phyloP scores from a whole-genome alignment of 345 rosid genomes.

The Heritiera fomes region DNA sequence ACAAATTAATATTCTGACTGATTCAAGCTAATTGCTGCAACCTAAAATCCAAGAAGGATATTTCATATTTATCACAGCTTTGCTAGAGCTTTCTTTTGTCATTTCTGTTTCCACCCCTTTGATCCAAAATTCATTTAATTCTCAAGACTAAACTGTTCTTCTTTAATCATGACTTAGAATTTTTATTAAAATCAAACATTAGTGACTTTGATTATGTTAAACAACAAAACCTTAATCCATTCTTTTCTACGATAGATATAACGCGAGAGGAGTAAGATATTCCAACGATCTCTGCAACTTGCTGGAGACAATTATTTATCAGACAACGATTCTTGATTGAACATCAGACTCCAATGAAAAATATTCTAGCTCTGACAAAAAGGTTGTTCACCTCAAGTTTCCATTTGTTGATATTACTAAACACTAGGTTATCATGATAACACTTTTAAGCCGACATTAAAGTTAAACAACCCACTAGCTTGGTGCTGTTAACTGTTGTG shows the following conservation, averaged over 20 bases:
- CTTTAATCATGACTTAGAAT: not conserved
- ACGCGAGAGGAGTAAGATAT: too few relatives aligned
- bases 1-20: not conserved
- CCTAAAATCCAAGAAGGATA: too few relatives aligned
- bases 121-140: not conserved
- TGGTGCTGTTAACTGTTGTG: constrained; percentile 26
- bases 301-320: not conserved
- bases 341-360: not conserved
- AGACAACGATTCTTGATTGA: not conserved
- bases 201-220: not conserved
- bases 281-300: not conserved
- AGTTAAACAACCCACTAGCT: constrained; percentile 34
- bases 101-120: too few relatives aligned
- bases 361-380: not conserved
- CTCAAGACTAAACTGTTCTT: not conserved
- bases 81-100: too few relatives aligned
- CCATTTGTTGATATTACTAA: constrained; percentile 2
- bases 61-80: too few relatives aligned
- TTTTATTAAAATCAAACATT: not conserved
- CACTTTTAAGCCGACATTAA: constrained; percentile 31
- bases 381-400: not conserved
- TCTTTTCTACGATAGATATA: not conserved
- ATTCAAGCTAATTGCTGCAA: not conserved
- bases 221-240: not conserved
- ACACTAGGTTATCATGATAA: not conserved